phyloP scores from a whole-genome alignment of 2,329 filamentous ascomycete genomes.

The Aspergillus novofumigatus region DNA sequence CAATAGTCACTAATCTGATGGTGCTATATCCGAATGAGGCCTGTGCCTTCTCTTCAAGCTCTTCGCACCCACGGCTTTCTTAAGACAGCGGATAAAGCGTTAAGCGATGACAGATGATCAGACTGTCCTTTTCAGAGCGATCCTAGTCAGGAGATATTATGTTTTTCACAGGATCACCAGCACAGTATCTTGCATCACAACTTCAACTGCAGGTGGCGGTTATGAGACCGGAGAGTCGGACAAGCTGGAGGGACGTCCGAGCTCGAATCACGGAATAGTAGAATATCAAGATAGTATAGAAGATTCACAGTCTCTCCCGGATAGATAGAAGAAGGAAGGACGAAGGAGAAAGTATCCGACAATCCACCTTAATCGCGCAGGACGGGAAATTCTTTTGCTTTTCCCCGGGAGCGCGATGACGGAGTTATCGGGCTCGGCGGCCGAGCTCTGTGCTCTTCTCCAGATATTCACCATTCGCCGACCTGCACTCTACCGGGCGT shows the following conservation, averaged over 20 bases:
- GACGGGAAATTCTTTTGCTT: conserved; percentile 36
- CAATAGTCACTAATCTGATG: background rate
- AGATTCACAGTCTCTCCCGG: conserved; percentile 1
- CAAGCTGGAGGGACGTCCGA: background rate
- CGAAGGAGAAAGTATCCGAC: conserved; percentile 1
- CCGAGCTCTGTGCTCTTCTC: conserved; percentile 20
- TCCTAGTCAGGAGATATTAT: background rate
- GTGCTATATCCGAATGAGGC: background rate
- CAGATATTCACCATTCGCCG: conserved; percentile 3
- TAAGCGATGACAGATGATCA: background rate
- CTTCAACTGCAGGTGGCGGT: conserved; percentile 12
- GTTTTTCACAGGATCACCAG: conserved; percentile 1
- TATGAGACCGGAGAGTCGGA: background rate
- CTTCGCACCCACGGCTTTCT: background rate
- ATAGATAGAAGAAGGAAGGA: conserved; percentile 1
- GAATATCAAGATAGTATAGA: background rate
- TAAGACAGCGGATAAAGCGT: background rate
- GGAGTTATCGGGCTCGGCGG: conserved; percentile 33
- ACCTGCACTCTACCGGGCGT: background rate
- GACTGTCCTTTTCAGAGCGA: background rate
- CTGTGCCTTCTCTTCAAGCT: background rate
- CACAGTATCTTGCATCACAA: background rate
- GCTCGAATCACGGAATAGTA: background rate
- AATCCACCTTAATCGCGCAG: background rate
- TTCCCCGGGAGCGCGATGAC: conserved; percentile 29